These are phyloP conservation scores for Simmondsia chinensis DNA, from an alignment of 148 eudicot genomes.

Conservation along the genomic window DNA sequence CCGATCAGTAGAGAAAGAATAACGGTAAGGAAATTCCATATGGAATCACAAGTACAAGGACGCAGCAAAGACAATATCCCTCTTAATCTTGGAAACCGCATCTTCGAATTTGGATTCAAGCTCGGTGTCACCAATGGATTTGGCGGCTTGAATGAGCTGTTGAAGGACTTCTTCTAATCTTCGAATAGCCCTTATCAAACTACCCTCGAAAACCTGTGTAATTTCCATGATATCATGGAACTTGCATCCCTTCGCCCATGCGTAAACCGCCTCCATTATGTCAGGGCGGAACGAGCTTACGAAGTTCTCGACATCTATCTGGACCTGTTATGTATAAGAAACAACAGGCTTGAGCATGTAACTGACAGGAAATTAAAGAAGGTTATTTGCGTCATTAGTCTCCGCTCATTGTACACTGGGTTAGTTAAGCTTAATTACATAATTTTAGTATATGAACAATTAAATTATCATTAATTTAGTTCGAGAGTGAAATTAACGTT, in stretches of 20 bases:
- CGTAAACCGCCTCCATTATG: constrained; percentile 87
- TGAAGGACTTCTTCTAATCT: constrained; percentile 97
- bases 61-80: constrained; percentile 97
- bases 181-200: constrained; percentile 88
- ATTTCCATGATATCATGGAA: constrained; percentile 93
- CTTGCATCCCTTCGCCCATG: constrained; percentile 92
- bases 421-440: too few relatives aligned
- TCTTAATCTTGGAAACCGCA: constrained; percentile 80
- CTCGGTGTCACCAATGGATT: constrained; percentile 81
- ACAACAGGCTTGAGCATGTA: too few relatives aligned
- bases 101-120: constrained; percentile 86
- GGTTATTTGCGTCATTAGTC: too few relatives aligned
- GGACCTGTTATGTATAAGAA: constrained; percentile 35
- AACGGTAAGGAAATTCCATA: too few relatives aligned
- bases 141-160: constrained; percentile 85
- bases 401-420: too few relatives aligned
- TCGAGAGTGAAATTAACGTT: too few relatives aligned
- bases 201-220: constrained; percentile 84
- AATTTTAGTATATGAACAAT: too few relatives aligned
- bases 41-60: constrained; percentile 70
- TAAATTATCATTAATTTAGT: too few relatives aligned
- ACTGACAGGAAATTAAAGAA: too few relatives aligned
- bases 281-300: constrained; percentile 85
- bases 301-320: constrained; percentile 84
- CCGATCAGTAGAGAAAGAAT: too few relatives aligned